Conservation (phyloP, 2,329 filamentous ascomycete genomes). For the Parastagonospora nodorum region DNA sequence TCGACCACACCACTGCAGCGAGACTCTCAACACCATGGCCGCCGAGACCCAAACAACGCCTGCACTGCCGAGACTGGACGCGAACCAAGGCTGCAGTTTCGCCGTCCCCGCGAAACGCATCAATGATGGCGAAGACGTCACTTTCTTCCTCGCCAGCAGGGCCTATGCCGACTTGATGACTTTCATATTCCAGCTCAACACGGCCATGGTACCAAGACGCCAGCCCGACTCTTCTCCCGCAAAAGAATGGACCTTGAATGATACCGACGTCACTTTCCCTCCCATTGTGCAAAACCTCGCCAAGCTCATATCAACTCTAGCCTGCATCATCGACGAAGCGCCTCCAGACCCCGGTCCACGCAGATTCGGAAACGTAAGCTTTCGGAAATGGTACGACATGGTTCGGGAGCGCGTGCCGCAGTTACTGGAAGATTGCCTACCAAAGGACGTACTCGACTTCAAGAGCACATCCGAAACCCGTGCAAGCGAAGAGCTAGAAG, state of each 20-base stretch:
- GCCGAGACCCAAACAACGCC: constrained; percentile 12
- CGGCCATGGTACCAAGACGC: constrained; percentile 73
- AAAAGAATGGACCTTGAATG: constrained; percentile 59
- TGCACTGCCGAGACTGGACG: constrained; percentile 29
- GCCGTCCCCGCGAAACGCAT: constrained; percentile 76
- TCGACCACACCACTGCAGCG: neutral
- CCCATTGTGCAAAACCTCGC: constrained; percentile 68
- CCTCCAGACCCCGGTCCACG: constrained; percentile 85
- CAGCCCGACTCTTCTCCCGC: constrained; percentile 43
- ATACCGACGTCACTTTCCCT: constrained; percentile 53
- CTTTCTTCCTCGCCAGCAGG: constrained; percentile 75
- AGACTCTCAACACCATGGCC: neutral
- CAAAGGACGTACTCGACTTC: constrained; percentile 52
- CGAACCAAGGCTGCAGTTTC: constrained; percentile 55
- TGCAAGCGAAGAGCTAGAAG: constrained; percentile 69
- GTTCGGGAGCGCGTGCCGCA: constrained; percentile 64
- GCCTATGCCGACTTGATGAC: constrained; percentile 87
- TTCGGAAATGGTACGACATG: constrained; percentile 79
- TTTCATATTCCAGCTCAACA: constrained; percentile 89
- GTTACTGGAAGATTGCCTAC: constrained; percentile 64
- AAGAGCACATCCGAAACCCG: constrained; percentile 42
- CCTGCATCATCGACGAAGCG: constrained; percentile 72
- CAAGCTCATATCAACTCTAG: constrained; percentile 67
- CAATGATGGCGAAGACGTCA: constrained; percentile 80
- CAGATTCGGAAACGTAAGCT: constrained; percentile 90